Percentiles rank a stretch among this genome's conserved stretches.
Conservation (phyloP, 2,329 filamentous ascomycete genomes). For the Verticillium albo-atrum region DNA sequence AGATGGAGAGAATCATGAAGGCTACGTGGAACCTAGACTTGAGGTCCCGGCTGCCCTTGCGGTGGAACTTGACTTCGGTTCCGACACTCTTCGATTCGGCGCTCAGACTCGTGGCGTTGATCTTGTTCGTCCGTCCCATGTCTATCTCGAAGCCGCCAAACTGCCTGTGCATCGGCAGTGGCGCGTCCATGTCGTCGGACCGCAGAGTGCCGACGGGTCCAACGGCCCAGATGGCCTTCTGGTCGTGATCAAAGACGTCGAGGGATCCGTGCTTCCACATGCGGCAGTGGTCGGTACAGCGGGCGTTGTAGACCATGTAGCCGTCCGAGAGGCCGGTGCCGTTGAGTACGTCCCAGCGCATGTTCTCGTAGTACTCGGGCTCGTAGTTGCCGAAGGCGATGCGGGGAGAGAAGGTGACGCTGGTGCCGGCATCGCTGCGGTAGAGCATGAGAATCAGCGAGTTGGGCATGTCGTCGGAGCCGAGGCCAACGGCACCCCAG, state of each 20-base stretch:
- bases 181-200: conserved; percentile 41
- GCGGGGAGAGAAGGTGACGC: conserved; percentile 54
- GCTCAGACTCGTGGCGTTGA: conserved; percentile 20
- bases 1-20: conserved; percentile 52
- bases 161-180: conserved; percentile 45
- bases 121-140: conserved; percentile 45
- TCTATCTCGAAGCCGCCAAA: conserved; percentile 55
- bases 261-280: conserved; percentile 45
- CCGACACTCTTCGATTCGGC: conserved; percentile 28
- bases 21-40: conserved; percentile 39
- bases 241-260: conserved; percentile 41
- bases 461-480: conserved; percentile 44
- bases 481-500: conserved; percentile 54
- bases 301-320: conserved; percentile 43
- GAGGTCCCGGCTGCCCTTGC: conserved; percentile 27
- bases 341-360: conserved; percentile 38
- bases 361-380: conserved; percentile 39
- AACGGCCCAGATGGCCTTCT: conserved; percentile 51
- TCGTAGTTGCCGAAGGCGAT: conserved; percentile 46
- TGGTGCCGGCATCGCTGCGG: conserved; percentile 36
- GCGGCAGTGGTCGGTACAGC: conserved; percentile 46
- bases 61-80: conserved; percentile 18
- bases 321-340: conserved; percentile 44
- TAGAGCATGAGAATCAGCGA: conserved; percentile 54
- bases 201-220: conserved; percentile 40